Conservation (phyloP, 2,329 filamentous ascomycete genomes). For the Ascochyta rabiei region DNA sequence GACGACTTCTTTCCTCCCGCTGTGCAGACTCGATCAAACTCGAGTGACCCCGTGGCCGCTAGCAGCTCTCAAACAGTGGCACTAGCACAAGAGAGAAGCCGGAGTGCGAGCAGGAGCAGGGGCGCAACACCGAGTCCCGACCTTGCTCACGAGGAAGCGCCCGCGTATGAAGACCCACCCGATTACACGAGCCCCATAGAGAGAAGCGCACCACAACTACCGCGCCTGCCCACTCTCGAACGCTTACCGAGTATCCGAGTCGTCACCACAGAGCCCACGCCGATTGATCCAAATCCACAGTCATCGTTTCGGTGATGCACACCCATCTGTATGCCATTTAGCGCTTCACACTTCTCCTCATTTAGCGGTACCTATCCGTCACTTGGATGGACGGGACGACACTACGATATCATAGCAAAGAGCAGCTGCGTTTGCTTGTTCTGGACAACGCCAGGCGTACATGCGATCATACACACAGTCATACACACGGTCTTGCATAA, state of each 20-base stretch:
- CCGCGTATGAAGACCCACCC: slow-evolving; percentile 56
- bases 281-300: slow-evolving; percentile 21
- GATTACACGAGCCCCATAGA: slow-evolving; percentile 53
- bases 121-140: slow-evolving; percentile 32
- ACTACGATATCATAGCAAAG: slow-evolving; percentile 6
- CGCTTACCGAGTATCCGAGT: slow-evolving; percentile 53
- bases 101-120: slow-evolving; percentile 34
- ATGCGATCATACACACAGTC: not conserved
- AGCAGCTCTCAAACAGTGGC: slow-evolving; percentile 54
- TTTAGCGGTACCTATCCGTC: slow-evolving; percentile 7
- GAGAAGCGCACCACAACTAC: slow-evolving; percentile 43
- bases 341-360: not conserved
- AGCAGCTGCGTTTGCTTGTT: not conserved
- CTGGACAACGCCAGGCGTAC: not conserved
- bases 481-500: slow-evolving; percentile 2
- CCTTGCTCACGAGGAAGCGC: slow-evolving; percentile 42
- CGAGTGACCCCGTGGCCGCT: slow-evolving; percentile 27
- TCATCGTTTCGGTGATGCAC: slow-evolving; percentile 16
- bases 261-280: slow-evolving; percentile 47
- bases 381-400: slow-evolving; percentile 8
- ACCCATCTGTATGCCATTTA: not conserved
- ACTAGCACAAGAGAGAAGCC: slow-evolving; percentile 46
- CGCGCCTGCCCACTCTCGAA: slow-evolving; percentile 39
- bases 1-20: slow-evolving; percentile 44
- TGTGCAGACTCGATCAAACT: slow-evolving; percentile 25